Evolutionary conservation across 2,329 filamentous ascomycete species (phyloP), one percentile per base, ranked within the genome.

Genomic region (Fusarium sp.): DNA sequence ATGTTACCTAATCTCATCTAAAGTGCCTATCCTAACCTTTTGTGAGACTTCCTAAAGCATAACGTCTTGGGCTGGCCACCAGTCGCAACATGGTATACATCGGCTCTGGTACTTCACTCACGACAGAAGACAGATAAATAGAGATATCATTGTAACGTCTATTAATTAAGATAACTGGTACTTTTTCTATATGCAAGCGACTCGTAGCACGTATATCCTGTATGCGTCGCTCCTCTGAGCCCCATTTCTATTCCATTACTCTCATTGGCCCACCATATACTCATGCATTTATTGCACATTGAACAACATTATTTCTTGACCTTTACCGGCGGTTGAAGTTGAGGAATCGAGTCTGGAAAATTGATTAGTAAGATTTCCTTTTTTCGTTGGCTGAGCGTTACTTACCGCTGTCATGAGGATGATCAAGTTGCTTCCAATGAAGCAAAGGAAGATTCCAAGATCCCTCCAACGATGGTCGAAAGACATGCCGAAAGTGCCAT

Each of bases 401-500:
- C 86, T 79, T 81, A 88, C 86, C 45, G 85, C 87, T 48, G 81
- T 10, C 56, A 87, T 81, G 30, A 89, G 75, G 65, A 89, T 86
- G 29, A 92, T 86, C 74, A 96, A 76, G 78, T 97, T 97, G 76
- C 90, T 94, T 16, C 81, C 92, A 56, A 97, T 86, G 76, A 94
- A 97, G 2, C 90, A 91, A 32, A 87, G 72, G 72, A 91, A 91
- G 67, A 97, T 97, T 3, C 93, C 94, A 60, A 96, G 62, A 73
- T 97, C 93, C 58, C 94, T 87, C 94, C 94, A 97, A 18, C 94
- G 83, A 69, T 92, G 80, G 45, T 83, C 81, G 74, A 91, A 97
- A 4, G 81, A 82, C 75, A 97, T 86, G 4, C 86, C 85, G 20
- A 97, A 85, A 0, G 88, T 85, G 56, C 82, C 77, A 77, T 92